Base-by-base conservation (phyloP, 1,284 basidiomycete species). In the Malassezia globosa region DNA sequence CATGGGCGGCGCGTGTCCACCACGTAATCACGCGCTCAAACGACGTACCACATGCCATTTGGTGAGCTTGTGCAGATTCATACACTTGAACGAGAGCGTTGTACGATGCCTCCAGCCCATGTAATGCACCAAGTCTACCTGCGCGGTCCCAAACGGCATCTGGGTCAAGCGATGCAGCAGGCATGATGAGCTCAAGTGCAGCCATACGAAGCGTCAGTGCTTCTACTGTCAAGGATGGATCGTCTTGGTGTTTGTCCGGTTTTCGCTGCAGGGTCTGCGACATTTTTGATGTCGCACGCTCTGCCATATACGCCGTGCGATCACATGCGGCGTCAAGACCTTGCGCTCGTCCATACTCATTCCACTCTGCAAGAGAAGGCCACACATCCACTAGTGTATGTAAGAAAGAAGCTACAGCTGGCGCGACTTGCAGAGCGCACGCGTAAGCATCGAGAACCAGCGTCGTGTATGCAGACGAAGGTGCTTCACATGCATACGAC, bases 111-210 rank as follows among this genome's bases (percentile, higher is more conserved):
- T 31, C 29, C 11, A 31, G 11, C 2, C 29, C 29, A 31, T 4
- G 29, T 16, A 3, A 2, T 2, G 29, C 16, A 2, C 11, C 29
- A 11, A 31, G 29, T 2, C 11, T 16, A 2, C 11, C 29, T 13
- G 29, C 35, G 4, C 60, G 54, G 34, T 64, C 59, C 62, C 62
- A 64, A 37, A 61, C 58, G 16, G 62, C 62, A 11, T 42, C 42
- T 1, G 53, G 38, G 18, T 66, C 60, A 23, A 66, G 41, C 18
- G 55, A 54, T 16, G 56, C 49, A 2, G 56, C 59, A 33, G 40
- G 48, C 2, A 55, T 43, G 10, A 66, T 57, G 38, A 59, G 18
- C 7, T 52, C 38, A 24, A 64, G 37, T 31, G 59, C 54, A 1
- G 54, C 29, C 8, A 56, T 46, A 7, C 59, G 49, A 7, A 60